Conservation (phyloP, 768 basidiomycete species). For the Phaffia australis region DNA sequence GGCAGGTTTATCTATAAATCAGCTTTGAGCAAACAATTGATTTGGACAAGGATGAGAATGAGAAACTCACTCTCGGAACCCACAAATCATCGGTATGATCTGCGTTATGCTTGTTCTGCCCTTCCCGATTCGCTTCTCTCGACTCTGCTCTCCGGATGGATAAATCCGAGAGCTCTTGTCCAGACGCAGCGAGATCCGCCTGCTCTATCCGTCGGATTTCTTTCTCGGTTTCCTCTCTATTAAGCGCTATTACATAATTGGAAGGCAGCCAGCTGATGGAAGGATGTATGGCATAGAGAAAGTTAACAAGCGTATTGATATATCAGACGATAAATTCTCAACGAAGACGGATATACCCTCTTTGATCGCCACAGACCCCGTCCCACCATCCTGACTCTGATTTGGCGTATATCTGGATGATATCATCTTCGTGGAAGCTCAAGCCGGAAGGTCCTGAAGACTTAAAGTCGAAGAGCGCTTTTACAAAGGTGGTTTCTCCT, state of each 20-base stretch:
- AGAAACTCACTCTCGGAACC: conserved; percentile 54
- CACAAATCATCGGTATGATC: conserved; percentile 39
- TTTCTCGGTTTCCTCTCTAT: conserved; percentile 38
- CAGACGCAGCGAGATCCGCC: not conserved
- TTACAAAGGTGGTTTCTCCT: conserved; percentile 56
- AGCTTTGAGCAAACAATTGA: not conserved
- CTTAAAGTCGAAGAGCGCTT: conserved; percentile 71
- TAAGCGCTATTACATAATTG: conserved; percentile 75
- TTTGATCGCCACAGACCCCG: conserved; percentile 72
- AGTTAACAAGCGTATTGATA: not conserved
- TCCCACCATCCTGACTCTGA: conserved; percentile 99
- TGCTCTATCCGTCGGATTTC: not conserved
- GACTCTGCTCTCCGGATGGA: not conserved
- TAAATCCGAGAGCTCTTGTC: not conserved
- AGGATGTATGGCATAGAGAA: not conserved
- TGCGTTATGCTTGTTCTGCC: not conserved
- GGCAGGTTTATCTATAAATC: conserved; percentile 1
- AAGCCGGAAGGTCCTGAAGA: conserved; percentile 80
- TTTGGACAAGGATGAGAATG: not conserved
- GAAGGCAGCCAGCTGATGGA: conserved; percentile 68
- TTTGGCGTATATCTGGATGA: conserved; percentile 85
- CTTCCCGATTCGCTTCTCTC: conserved; percentile 15
- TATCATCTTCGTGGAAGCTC: conserved; percentile 71
- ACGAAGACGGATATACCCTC: conserved; percentile 45
- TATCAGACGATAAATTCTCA: not conserved